These are phyloP conservation scores for Coleophoma eucalyptorum DNA, from an alignment of 2,329 filamentous ascomycete species.

Conservation along the genomic window DNA sequence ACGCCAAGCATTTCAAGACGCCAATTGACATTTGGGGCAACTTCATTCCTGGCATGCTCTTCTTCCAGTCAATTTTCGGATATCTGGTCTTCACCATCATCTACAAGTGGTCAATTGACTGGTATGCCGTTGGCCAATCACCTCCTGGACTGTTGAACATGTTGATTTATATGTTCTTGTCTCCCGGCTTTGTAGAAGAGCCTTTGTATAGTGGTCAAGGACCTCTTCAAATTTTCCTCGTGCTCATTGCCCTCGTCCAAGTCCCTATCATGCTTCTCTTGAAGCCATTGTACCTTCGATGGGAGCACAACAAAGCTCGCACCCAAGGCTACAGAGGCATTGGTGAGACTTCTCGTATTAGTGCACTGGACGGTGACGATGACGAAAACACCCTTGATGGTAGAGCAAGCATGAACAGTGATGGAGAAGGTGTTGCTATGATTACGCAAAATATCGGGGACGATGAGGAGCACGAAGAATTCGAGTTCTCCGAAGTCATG, in stretches of 20 bases:
- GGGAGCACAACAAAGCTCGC: conserved; percentile 86
- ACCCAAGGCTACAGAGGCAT: conserved; percentile 90
- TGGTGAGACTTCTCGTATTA: conserved; percentile 82
- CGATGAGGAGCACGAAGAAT: conserved; percentile 90
- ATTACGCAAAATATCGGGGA: conserved; percentile 78
- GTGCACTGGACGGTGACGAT: conserved; percentile 86
- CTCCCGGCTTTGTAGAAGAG: conserved; percentile 71
- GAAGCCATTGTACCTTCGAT: conserved; percentile 93
- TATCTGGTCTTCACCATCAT: conserved; percentile 92
- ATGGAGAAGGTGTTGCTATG: conserved; percentile 81
- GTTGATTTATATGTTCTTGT: conserved; percentile 99
- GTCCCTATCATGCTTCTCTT: conserved; percentile 90
- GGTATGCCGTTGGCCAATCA: conserved; percentile 58
- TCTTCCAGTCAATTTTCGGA: conserved; percentile 98
- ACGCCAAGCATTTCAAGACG: conserved; percentile 90
- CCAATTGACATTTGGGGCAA: conserved; percentile 97
- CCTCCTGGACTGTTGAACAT: conserved; percentile 95
- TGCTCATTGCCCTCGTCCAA: conserved; percentile 79
- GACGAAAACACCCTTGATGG: conserved; percentile 61
- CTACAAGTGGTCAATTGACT: conserved; percentile 96
- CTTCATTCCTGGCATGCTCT: conserved; percentile 97
- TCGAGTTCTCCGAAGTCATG: conserved; percentile 96
- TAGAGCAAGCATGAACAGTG: conserved; percentile 66
- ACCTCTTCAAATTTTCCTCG: conserved; percentile 69
- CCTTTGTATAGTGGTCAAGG: conserved; percentile 76